phyloP scores from a whole-genome alignment of 805 yeast genomes.

The Candida odintsovae region DNA sequence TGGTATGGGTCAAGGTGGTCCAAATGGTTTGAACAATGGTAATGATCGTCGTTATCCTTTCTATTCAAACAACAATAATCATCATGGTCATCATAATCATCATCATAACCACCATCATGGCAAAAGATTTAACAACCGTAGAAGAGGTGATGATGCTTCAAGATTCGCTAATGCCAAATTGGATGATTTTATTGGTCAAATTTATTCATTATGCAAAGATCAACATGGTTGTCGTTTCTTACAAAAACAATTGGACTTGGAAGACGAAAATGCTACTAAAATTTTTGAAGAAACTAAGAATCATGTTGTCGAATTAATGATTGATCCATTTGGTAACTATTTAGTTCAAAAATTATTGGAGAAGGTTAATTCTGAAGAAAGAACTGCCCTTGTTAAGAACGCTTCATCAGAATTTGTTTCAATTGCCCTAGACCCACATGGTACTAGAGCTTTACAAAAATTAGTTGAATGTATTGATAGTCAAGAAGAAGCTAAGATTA shows the following conservation, averaged over 20 bases:
- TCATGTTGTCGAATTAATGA: conserved; percentile 83
- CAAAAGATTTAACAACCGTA: conserved; percentile 18
- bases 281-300: conserved; percentile 77
- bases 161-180: conserved; percentile 62
- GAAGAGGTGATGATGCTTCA: conserved; percentile 55
- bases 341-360: conserved; percentile 87
- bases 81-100: conserved; percentile 8
- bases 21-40: conserved; percentile 11
- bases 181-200: conserved; percentile 65
- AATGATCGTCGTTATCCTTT: conserved; percentile 16
- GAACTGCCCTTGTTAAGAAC: conserved; percentile 60
- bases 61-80: conserved; percentile 10
- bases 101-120: conserved; percentile 11
- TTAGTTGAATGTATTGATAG: conserved; percentile 76
- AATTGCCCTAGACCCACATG: conserved; percentile 90
- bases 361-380: conserved; percentile 61
- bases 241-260: conserved; percentile 76
- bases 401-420: conserved; percentile 70
- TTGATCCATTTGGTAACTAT: conserved; percentile 96
- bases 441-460: conserved; percentile 92
- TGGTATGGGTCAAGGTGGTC: conserved; percentile 5
- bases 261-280: conserved; percentile 57
- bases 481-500: conserved; percentile 62
- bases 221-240: conserved; percentile 95
- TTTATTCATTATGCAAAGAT: conserved; percentile 81